Evolutionary conservation across 768 basidiomycete genomes (phyloP).

Genomic region (Panellus pusillus): DNA sequence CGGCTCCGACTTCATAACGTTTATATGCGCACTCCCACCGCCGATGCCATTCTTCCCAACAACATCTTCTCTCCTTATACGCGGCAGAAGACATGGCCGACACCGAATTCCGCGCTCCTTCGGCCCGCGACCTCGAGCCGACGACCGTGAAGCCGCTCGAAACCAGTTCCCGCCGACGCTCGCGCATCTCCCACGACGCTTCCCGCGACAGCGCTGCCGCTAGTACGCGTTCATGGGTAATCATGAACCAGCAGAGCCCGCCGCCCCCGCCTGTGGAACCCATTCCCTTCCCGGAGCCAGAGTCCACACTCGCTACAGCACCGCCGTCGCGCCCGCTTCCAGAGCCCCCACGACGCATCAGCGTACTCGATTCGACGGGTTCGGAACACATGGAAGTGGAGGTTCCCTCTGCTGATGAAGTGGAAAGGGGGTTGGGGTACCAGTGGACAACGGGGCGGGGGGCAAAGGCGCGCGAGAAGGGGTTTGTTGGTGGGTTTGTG

Average conservation of each 20-base stretch:
- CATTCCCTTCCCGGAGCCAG: slow-evolving; percentile 16
- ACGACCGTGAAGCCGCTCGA: slow-evolving; percentile 9
- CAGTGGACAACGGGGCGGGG: slow-evolving; percentile 14
- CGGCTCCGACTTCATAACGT: slow-evolving; percentile 1
- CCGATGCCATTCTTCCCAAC: not conserved
- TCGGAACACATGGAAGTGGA: slow-evolving; percentile 16
- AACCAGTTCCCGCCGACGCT: slow-evolving; percentile 8
- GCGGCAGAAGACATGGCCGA: slow-evolving; percentile 5
- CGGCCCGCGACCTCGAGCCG: slow-evolving; percentile 4
- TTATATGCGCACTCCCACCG: not conserved
- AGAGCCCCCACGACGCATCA: slow-evolving; percentile 7
- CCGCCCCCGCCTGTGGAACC: slow-evolving; percentile 14
- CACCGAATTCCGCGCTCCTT: slow-evolving; percentile 5
- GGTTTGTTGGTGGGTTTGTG: slow-evolving; percentile 21
- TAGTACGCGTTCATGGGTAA: slow-evolving; percentile 21
- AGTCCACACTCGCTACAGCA: not conserved
- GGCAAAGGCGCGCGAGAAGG: slow-evolving; percentile 9
- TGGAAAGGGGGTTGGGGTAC: slow-evolving; percentile 8
- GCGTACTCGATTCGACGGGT: not conserved
- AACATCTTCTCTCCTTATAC: not conserved
- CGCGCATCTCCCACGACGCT: slow-evolving; percentile 10
- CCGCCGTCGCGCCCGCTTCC: slow-evolving; percentile 15
- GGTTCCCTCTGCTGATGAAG: not conserved
- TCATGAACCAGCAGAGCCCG: slow-evolving; percentile 14
- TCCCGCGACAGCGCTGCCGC: slow-evolving; percentile 19